Percentiles rank a stretch among this genome's conserved stretches.
Evolutionary conservation across 352 stramenopile species (phyloP).

Genomic region (Phytopythium ostracodes): DNA sequence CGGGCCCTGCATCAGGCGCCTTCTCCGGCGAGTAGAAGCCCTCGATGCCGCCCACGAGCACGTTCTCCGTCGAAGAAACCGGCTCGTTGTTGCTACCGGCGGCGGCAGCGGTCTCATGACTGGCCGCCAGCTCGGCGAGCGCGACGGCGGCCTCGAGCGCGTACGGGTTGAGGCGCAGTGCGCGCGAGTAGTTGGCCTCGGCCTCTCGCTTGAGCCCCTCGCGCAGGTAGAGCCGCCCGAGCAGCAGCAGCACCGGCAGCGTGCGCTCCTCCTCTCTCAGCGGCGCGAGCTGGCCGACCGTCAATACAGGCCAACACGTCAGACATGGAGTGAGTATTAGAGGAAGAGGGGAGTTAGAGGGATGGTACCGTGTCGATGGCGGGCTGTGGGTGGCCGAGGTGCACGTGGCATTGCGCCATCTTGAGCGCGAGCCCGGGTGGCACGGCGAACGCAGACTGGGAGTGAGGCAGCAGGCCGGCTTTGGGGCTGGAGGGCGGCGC

Average conservation of each 20-base stretch:
- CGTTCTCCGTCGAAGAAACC: neutral
- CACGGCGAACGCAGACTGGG: neutral
- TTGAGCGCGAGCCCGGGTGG: slow-evolving; percentile 38
- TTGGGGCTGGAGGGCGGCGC: neutral
- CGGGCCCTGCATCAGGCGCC: slow-evolving; percentile 1
- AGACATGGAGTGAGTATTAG: too few species aligned
- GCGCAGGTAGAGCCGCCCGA: slow-evolving; percentile 57
- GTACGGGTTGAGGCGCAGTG: slow-evolving; percentile 67
- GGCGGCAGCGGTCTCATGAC: neutral
- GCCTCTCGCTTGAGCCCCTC: slow-evolving; percentile 63
- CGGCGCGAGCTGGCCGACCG: slow-evolving; percentile 38
- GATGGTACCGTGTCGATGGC: slow-evolving; percentile 55
- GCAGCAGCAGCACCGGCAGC: slow-evolving; percentile 58
- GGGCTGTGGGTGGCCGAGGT: slow-evolving; percentile 46
- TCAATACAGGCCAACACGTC: too few species aligned
- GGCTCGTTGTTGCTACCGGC: neutral
- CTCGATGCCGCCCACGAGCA: slow-evolving; percentile 32
- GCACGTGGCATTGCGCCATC: slow-evolving; percentile 67
- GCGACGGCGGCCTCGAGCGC: slow-evolving; percentile 75
- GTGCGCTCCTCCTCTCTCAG: slow-evolving; percentile 32
- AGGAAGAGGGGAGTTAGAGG: neutral
- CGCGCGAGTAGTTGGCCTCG: slow-evolving; percentile 51
- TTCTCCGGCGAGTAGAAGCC: slow-evolving; percentile 26
- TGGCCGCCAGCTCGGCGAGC: slow-evolving; percentile 48
- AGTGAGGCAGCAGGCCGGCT: too few species aligned